Evolutionary conservation across 2,329 filamentous ascomycete species (phyloP).

Genomic region (Colletotrichum graminicola): DNA sequence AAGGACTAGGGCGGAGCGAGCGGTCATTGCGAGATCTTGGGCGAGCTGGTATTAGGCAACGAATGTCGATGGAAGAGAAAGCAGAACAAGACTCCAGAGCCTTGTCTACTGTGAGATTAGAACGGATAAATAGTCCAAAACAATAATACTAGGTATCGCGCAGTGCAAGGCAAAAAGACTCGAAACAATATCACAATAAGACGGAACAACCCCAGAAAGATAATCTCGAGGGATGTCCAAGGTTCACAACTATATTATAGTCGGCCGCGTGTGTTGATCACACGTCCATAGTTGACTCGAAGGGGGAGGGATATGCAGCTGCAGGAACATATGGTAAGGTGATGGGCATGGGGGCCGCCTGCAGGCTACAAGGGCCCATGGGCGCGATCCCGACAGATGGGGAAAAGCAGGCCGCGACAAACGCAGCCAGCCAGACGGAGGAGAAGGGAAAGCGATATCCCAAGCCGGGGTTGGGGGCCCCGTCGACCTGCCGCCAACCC

Average conservation of each 20-base stretch:
- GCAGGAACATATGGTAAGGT: constrained; percentile 36
- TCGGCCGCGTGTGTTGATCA: constrained; percentile 12
- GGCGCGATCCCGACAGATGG: constrained; percentile 28
- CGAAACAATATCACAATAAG: constrained; percentile 13
- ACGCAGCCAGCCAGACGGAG: constrained; percentile 26
- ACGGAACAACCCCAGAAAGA: constrained; percentile 11
- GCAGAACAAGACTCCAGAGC: constrained; percentile 33
- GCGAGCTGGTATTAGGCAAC: background rate
- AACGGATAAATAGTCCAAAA: constrained; percentile 16
- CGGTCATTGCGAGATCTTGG: constrained; percentile 37
- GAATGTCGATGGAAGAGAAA: constrained; percentile 24
- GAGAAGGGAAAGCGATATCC: background rate
- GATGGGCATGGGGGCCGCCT: constrained; percentile 31
- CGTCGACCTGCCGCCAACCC: constrained; percentile 32
- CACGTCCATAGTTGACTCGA: background rate
- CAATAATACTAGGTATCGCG: constrained; percentile 23
- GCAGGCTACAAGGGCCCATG: constrained; percentile 20
- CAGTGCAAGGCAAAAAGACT: constrained; percentile 14
- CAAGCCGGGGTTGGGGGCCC: constrained; percentile 11
- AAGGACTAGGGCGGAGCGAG: constrained; percentile 43
- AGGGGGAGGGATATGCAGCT: constrained; percentile 18
- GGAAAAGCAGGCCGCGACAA: constrained; percentile 1
- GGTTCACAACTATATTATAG: constrained; percentile 31
- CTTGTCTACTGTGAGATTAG: constrained; percentile 20
- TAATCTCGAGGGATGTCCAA: background rate